Conservation (phyloP, 225 moss, liverwort and hornwort species). For the Rhytidiadelphus loreus region DNA sequence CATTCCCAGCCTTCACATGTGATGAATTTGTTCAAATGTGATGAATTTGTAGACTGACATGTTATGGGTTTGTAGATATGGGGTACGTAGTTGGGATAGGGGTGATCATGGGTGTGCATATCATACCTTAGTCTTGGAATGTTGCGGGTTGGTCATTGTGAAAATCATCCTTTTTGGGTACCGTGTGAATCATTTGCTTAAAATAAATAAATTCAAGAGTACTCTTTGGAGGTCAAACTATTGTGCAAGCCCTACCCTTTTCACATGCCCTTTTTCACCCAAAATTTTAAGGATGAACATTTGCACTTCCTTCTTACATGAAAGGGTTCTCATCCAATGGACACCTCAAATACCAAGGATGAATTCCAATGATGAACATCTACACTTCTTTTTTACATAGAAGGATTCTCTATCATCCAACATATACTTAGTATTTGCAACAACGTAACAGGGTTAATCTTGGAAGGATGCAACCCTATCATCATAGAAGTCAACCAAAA, state of each 20-base stretch:
- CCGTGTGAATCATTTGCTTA: no score
- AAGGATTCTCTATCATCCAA: neutral
- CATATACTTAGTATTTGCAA: accelerated
- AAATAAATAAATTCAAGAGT: neutral
- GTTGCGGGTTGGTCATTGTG: accelerated
- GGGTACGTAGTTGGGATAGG: neutral
- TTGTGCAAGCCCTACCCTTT: neutral
- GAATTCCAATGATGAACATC: neutral
- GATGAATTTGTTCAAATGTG: no score
- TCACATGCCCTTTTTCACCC: no score
- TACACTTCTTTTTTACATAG: neutral
- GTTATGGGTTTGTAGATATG: neutral
- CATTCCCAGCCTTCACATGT: neutral
- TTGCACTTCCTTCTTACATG: no score
- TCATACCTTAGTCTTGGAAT: accelerated
- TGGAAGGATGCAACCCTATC: neutral
- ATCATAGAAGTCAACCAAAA: neutral
- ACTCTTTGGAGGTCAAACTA: neutral
- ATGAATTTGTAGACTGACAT: neutral
- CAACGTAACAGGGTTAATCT: no score
- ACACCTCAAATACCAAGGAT: no score
- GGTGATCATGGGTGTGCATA: neutral
- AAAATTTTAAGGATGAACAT: no score
- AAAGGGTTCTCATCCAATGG: no score
- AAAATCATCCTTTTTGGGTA: no score